Evolutionary conservation across 495 filamentous ascomycete genomes (phyloP), one percentile per base, ranked within the genome.

Genomic region (Podospora pseudoanserina): DNA sequence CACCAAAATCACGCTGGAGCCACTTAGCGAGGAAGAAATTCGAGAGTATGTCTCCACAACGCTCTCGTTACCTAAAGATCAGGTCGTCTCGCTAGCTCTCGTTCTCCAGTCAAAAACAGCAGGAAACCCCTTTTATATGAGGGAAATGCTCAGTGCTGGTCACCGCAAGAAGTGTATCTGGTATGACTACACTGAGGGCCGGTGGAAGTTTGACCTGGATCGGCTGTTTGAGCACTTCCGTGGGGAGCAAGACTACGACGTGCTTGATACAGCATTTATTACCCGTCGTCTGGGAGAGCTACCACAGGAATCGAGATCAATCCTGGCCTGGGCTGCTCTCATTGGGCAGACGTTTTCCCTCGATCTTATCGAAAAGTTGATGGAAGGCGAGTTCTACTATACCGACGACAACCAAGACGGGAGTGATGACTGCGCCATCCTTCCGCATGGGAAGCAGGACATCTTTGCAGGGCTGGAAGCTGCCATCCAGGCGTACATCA

Each of bases 61-160:
- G 6, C 86, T 97, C 7, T 88, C 84, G 63, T 75, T 87, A 56
- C 80, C 85, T 11, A 79, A 77, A 53, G 86, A 88, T 53, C 86
- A 90, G 56, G 83, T 89, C 20, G 69, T 89, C 7, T 83, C 89
- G 6, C 75, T 92, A 15, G 86, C 88, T 11, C 86, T 90, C 20
- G 88, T 94, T 13, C 85, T 96, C 19, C 90, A 93, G 76, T 91
- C 93, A 71, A 93, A 94, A 78, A 91, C 88, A 26, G 82, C 84
- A 16, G 92, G 92, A 0, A 95, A 96, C 72, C 91, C 91, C 0
- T 96, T 96, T 76, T 94, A 94, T 70, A 89, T 96, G 68, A 86
- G 91, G 34, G 91, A 96, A 76, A 94, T 97, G 87, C 84, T 97
- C n/a, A 91, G 90, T 73, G 89, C 90, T 7, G 93, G 91, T 73